A percentile compares a stretch with the other conserved stretches of the same genome.
These are phyloP conservation scores for Fusarium cicatricum DNA, from an alignment of 2,329 filamentous ascomycete species.

Conservation along the genomic window DNA sequence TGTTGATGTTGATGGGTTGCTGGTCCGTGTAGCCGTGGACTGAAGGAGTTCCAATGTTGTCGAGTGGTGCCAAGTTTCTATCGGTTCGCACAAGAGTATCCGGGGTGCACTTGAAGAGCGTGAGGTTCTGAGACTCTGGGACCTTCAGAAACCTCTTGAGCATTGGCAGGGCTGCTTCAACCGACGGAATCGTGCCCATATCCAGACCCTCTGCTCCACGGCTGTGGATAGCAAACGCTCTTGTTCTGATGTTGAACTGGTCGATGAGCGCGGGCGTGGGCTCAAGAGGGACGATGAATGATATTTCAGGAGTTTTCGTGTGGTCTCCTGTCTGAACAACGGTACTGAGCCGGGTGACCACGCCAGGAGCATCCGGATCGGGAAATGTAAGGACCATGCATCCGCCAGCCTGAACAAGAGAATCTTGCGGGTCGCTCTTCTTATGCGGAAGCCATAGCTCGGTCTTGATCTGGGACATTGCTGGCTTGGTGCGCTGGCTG, in stretches of 20 bases:
- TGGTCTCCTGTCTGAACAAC: not conserved
- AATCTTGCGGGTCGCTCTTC: not conserved
- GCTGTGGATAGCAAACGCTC: conserved; percentile 18
- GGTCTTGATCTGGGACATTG: conserved; percentile 28
- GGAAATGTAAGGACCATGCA: conserved; percentile 19
- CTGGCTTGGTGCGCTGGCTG: conserved; percentile 39
- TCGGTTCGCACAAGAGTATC: conserved; percentile 20
- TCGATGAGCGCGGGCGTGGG: not conserved
- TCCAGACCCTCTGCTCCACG: conserved; percentile 22
- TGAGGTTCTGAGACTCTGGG: conserved; percentile 14
- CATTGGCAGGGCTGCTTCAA: conserved; percentile 8
- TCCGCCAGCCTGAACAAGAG: not conserved
- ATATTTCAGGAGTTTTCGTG: not conserved
- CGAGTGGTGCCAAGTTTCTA: conserved; percentile 21
- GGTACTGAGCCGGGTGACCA: not conserved
- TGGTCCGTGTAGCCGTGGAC: conserved; percentile 35
- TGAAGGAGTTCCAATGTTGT: conserved; percentile 24
- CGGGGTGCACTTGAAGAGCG: conserved; percentile 14
- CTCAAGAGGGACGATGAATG: conserved; percentile 6
- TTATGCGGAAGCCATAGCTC: conserved; percentile 17
- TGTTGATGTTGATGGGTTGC: conserved; percentile 32
- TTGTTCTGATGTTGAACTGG: not conserved
- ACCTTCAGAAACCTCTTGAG: conserved; percentile 26
- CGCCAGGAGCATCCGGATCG: not conserved
- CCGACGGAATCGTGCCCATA: conserved; percentile 2